phyloP scores from a whole-genome alignment of 1,284 basidiomycete species.

The Paramarasmius palmivorus region DNA sequence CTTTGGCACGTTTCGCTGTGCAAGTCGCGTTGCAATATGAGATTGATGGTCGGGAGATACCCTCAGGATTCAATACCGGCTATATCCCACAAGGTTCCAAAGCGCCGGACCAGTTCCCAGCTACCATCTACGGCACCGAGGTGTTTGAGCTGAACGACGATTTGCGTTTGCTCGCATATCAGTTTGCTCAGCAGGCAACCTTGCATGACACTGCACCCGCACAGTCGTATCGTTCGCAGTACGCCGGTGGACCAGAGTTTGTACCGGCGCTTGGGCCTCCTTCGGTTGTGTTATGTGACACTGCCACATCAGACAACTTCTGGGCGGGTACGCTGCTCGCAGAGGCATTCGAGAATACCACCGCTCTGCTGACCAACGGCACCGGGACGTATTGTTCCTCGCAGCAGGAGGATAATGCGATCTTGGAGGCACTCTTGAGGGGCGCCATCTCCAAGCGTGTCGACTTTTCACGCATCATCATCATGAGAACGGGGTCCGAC shows the following conservation, averaged over 20 bases:
- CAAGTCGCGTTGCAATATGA: constrained; percentile 46
- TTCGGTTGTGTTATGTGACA: constrained; percentile 34
- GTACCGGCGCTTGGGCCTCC: constrained; percentile 28
- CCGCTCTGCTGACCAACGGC: constrained; percentile 35
- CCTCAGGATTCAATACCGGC: constrained; percentile 38
- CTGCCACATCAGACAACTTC: constrained; percentile 46
- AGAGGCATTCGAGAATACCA: constrained; percentile 42
- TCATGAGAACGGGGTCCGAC: constrained; percentile 45
- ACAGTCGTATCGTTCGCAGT: constrained; percentile 34
- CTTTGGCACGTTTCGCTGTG: constrained; percentile 43
- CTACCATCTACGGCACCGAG: constrained; percentile 46
- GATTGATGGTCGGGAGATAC: constrained; percentile 45
- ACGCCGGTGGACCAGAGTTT: constrained; percentile 24
- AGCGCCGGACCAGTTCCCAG: constrained; percentile 30
- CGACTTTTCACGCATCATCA: constrained; percentile 45
- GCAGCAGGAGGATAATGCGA: constrained; percentile 46
- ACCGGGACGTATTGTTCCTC: constrained; percentile 38
- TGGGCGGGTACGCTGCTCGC: constrained; percentile 38
- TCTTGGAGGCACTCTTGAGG: constrained; percentile 34
- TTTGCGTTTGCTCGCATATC: constrained; percentile 34
- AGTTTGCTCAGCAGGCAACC: constrained; percentile 29
- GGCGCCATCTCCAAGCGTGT: constrained; percentile 34
- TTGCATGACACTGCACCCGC: constrained; percentile 37
- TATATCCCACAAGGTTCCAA: constrained; percentile 37
- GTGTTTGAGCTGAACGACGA: constrained; percentile 49